These are phyloP conservation scores for Leptoxyphium fumago DNA, from an alignment of 2,329 filamentous ascomycete species.

Conservation along the genomic window DNA sequence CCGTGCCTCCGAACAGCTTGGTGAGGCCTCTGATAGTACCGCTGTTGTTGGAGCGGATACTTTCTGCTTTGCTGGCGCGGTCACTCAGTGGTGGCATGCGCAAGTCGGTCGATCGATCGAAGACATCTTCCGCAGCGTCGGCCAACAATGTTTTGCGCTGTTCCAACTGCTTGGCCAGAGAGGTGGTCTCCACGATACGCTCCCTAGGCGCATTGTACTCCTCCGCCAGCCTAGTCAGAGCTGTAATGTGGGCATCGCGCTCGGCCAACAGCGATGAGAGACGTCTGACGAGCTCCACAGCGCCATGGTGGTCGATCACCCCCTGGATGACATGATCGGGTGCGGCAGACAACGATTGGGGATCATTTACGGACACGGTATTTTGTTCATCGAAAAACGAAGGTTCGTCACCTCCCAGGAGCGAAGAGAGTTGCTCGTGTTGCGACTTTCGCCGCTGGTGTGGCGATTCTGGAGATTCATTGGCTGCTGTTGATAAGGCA, in stretches of 20 bases:
- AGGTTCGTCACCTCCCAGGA: constrained; percentile 16
- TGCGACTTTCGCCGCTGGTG: not conserved
- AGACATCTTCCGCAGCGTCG: constrained; percentile 8
- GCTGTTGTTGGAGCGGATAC: not conserved
- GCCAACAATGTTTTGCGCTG: constrained; percentile 12
- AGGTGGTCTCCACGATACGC: constrained; percentile 13
- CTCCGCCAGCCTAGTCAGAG: constrained; percentile 17
- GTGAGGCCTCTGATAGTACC: constrained; percentile 12
- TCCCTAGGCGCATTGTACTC: constrained; percentile 17
- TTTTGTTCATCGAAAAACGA: constrained; percentile 17
- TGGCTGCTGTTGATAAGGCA: constrained; percentile 1
- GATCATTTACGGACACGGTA: constrained; percentile 6
- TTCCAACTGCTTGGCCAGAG: constrained; percentile 15
- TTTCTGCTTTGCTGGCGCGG: not conserved
- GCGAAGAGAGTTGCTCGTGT: constrained; percentile 8
- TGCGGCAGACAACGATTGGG: constrained; percentile 15
- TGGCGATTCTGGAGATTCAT: constrained; percentile 3
- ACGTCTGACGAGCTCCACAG: constrained; percentile 14
- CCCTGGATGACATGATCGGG: constrained; percentile 10
- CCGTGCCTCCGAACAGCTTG: constrained; percentile 16
- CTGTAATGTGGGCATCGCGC: constrained; percentile 20
- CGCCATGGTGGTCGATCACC: constrained; percentile 17
- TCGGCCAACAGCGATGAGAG: constrained; percentile 16
- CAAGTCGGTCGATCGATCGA: constrained; percentile 1
- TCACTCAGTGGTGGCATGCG: too few species aligned